Evolutionary conservation across 2,329 filamentous ascomycete genomes (phyloP), one percentile per base, ranked within the genome.

Genomic region (Penicillium sp.): DNA sequence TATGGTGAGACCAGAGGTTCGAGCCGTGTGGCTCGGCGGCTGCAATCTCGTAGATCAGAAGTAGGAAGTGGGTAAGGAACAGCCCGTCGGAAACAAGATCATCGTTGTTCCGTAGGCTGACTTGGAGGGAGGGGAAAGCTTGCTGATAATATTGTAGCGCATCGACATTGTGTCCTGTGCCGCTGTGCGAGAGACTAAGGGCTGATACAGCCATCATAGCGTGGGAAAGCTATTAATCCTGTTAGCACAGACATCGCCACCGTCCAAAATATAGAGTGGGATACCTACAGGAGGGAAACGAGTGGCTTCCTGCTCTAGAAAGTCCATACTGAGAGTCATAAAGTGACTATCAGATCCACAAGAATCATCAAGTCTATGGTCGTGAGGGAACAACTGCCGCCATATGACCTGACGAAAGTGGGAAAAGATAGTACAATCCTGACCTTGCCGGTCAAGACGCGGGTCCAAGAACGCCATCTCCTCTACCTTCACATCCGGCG

Each of bases 181-280:
- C 70, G 54, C 69, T 72, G 45, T 73, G 70, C 21, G 72, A 71
- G 38, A 78, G 66, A 57, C 75, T 77, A 38, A 80, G 69, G 17
- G 76, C 76, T 22, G 76, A 76, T n/a, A 81, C 64, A 4, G 78
- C 77, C 68, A 79, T 78, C 54, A 81, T 79, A 7, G 78, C 77
- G 59, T 80, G 75, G 43, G 76, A 74, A 47, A 81, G 70, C 77
- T 78, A 45, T 38, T 3, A 43, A 6, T 9, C n/a, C 7, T 46
- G 26, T 52, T 43, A 52, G 43, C 24, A 43, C 22, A 43, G 41
- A 38, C 17, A 43, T 28, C 28, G 41, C 35, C 17, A 43, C 26
- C 28, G 13, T 17, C 15, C 28, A n/a, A 9, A 19, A 17, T 35
- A 19, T 31, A 41, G 42, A 65, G 24, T 12, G 7, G 0, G 13